Evolutionary conservation across 495 filamentous ascomycete genomes (phyloP), one percentile per base, ranked within the genome.

Genomic region (Acidiella bohemica): DNA sequence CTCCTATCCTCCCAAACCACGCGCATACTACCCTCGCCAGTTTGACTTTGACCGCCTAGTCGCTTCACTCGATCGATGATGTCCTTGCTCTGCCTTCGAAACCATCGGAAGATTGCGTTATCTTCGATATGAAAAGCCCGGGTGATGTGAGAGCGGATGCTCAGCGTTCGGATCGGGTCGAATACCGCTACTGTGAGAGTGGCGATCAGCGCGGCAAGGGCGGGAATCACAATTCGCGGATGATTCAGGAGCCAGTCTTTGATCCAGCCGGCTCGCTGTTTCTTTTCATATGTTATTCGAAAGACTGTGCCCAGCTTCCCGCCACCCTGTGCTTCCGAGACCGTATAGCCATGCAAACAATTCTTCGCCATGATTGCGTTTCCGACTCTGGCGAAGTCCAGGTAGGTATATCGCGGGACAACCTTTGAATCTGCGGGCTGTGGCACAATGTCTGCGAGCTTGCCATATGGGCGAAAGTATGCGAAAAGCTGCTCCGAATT

Each of bases 171-270:
- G 32, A 66, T 24, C 22, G 90, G 90, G 51, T 97, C 90, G 52
- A 97, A 96, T 0, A 96, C 63, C 12, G 80, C 75, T n/a, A 93
- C 81, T 1, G 87, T 87, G 36, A 93, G 68, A n/a, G 76, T 72
- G 0, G 85, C 84, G 22, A 93, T 44, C 12, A 94, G 50, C 7
- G 84, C 87, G 7, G 81, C 84, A 4, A 94, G 21, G 0, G 76
- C 55, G 4, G 92, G 88, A 34, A 97, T 81, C 25, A 92, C 80
- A 21, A 95, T 80, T 19, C 84, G 67, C 3, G 92, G 92, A 54
- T 97, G 92, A 49, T 63, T 81, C n/a, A 83, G 57, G 14, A 96
- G 50, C 88, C 87, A 96, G 44, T 94, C 81, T 61, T 78, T 76
- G 43, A 92, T 74, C 63, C 76, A 80, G 44, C 84, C 79, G 3